Conservation (phyloP, 805 yeast genomes). For the Diddensiella caesifluorescens region DNA sequence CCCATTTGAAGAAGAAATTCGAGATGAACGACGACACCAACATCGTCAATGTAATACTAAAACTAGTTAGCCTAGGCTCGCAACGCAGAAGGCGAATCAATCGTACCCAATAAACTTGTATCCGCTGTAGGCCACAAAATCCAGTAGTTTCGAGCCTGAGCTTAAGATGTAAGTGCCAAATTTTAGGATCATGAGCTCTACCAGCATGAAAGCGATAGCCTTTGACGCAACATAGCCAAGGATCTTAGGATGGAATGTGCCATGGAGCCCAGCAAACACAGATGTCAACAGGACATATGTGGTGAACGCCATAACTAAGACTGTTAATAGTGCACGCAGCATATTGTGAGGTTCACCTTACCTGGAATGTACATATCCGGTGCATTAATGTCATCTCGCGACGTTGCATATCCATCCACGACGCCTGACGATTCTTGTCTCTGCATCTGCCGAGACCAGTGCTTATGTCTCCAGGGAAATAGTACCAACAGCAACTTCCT, state of each 20-base stretch:
- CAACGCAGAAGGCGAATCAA: conserved; percentile 36
- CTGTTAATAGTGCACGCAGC: conserved; percentile 46
- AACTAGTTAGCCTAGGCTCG: conserved; percentile 27
- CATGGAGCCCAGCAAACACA: conserved; percentile 75
- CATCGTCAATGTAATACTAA: conserved; percentile 32
- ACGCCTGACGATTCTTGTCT: conserved; percentile 36
- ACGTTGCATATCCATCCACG: conserved; percentile 56
- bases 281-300: conserved; percentile 85
- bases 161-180: conserved; percentile 77
- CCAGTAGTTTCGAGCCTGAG: conserved; percentile 69
- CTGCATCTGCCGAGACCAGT: conserved; percentile 61
- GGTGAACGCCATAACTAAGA: conserved; percentile 83
- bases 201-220: conserved; percentile 71
- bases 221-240: conserved; percentile 83
- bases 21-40: conserved; percentile 29
- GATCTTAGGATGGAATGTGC: conserved; percentile 88
- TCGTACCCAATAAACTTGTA: conserved; percentile 77
- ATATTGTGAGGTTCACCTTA: conserved; percentile 77
- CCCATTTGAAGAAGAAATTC: conserved; percentile 41
- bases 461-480: conserved; percentile 79
- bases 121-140: conserved; percentile 83
- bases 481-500: conserved; percentile 66
- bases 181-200: conserved; percentile 72
- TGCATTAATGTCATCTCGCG: conserved; percentile 83
- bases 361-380: conserved; percentile 95